Evolutionary conservation across 768 basidiomycete species (phyloP).

Genomic region (Boletus rubroflammeus): DNA sequence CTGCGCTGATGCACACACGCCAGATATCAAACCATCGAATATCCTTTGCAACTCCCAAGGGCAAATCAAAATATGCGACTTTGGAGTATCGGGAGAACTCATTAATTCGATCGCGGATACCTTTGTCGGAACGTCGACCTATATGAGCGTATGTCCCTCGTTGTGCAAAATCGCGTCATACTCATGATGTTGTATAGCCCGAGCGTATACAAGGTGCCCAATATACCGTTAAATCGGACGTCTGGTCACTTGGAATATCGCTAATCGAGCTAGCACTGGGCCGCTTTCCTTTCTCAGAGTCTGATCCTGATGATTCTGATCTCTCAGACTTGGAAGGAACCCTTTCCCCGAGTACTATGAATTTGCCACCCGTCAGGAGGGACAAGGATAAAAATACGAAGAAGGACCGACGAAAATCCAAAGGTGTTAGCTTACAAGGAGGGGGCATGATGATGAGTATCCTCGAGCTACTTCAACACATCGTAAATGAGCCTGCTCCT

Average conservation of each 20-base stretch:
- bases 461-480: conserved; percentile 93
- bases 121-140: conserved; percentile 97
- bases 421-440: conserved; percentile 90
- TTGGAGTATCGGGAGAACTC: conserved; percentile 97
- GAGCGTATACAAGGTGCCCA: conserved; percentile 98
- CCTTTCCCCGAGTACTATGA: conserved; percentile 63
- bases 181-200: conserved; percentile 53
- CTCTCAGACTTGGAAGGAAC: conserved; percentile 77
- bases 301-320: conserved; percentile 71
- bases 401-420: conserved; percentile 84
- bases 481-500: conserved; percentile 98
- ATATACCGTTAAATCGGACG: conserved; percentile 98
- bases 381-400: conserved; percentile 49
- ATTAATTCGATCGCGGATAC: conserved; percentile 99
- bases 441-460: conserved; percentile 98
- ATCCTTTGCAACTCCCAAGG: conserved; percentile 92
- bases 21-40: conserved; percentile 99
- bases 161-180: conserved; percentile 9
- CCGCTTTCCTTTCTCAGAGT: conserved; percentile 93
- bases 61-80: conserved; percentile 98
- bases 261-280: conserved; percentile 96
- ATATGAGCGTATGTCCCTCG: conserved; percentile 85
- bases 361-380: conserved; percentile 34
- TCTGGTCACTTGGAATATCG: conserved; percentile 97
- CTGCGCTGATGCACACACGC: conserved; percentile 15